Evolutionary conservation across 139 green algal species (phyloP).

Genomic region (Astrephomene gubernaculifera): DNA sequence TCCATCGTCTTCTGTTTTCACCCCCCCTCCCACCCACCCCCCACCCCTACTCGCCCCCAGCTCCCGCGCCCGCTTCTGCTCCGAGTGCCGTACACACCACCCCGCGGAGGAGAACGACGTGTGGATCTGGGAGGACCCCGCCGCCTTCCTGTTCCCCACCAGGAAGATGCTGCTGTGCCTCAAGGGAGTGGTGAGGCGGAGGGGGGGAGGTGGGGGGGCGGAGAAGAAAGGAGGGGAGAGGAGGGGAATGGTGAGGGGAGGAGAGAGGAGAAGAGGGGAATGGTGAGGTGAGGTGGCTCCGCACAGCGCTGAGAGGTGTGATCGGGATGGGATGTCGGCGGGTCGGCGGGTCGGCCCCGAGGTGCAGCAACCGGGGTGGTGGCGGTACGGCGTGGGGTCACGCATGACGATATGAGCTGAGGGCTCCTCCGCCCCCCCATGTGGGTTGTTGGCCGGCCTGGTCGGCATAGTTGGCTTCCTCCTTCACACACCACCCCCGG

Average conservation of each 20-base stretch:
- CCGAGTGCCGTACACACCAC: slow-evolving; percentile 39
- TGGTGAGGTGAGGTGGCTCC: no score
- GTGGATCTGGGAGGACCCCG: slow-evolving; percentile 43
- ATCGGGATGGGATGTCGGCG: neutral
- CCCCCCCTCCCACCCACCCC: neutral
- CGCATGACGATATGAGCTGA: neutral
- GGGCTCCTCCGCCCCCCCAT: neutral
- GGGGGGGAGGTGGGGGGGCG: neutral
- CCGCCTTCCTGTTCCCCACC: slow-evolving; percentile 18
- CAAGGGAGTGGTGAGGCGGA: neutral
- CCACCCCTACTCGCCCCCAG: neutral
- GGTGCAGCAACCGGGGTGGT: neutral
- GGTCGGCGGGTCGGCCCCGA: neutral
- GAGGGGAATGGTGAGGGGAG: neutral
- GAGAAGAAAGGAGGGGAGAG: neutral
- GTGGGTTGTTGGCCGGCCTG: no score
- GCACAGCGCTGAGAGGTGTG: neutral
- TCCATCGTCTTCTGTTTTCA: neutral
- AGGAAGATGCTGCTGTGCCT: slow-evolving; percentile 27
- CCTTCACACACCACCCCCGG: neutral
- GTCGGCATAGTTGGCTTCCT: neutral
- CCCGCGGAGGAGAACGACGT: slow-evolving; percentile 11
- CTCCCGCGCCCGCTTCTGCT: slow-evolving; percentile 30
- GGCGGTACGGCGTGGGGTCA: neutral
- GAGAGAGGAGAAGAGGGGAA: neutral